Evolutionary conservation across 1,284 basidiomycete species (phyloP), one percentile per base, ranked within the genome.

Genomic region (Chalciporus sp.): DNA sequence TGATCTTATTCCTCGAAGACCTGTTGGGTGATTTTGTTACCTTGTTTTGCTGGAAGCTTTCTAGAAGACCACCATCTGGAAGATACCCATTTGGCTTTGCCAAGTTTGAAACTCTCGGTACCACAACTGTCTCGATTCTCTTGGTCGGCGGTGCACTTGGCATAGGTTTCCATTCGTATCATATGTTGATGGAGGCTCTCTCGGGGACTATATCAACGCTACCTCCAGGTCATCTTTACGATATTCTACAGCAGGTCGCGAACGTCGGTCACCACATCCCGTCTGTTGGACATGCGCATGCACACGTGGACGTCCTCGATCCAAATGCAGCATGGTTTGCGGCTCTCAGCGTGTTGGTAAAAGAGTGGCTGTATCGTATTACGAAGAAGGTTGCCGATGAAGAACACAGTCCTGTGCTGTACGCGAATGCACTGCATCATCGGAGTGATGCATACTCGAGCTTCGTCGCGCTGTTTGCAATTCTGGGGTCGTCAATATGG

Each of bases 71-170:
- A 17, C 89, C 94, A 2, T 89, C 87, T 7, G 80, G 79, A 60
- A 77, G 73, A 56, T 96, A 94, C 68, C 94, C 94, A 0, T 90
- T 91, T 57, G 94, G 92, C 48, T 95, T 95, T 66, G 88, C 90
- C 60, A 98, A 98, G 74, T 95, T 94, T 63, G 95, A 98, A 72
- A 95, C 95, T 5, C 79, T 96, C 42, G 95, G 95, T 43, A 95
- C 94, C 10, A 84, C 91, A 8, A 85, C 88, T 28, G 89, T 96
- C 47, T 90, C 90, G 10, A 74, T 95, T 43, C 82, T 96, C 48
- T 82, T 96, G 61, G 80, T 86, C 57, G 88, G 90, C 7, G 95
- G 95, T 35, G 94, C 94, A 0, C 79, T 96, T 16, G 95, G 94
- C 35, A 95, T 98, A 54, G 95, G 92, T 4, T 82, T 95, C 61